A percentile compares a stretch with the other conserved stretches of the same genome.
phyloP scores from a whole-genome alignment of 2,329 filamentous ascomycete genomes.

The Mycocentrospora acerina region DNA sequence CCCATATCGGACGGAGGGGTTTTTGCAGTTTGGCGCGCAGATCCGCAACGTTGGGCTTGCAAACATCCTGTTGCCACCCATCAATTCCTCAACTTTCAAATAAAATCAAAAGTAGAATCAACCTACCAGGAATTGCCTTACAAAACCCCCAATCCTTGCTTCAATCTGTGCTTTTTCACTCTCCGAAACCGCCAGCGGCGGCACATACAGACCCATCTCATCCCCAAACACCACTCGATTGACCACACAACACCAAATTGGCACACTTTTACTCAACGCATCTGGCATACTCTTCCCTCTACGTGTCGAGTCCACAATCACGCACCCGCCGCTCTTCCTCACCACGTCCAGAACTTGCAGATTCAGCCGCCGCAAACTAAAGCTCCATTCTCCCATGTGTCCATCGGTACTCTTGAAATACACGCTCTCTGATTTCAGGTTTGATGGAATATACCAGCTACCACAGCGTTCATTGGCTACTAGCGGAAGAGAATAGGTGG shows the following conservation, averaged over 20 bases:
- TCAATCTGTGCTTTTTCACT: conserved; percentile 82
- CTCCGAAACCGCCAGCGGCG: conserved; percentile 68
- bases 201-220: conserved; percentile 64
- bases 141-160: conserved; percentile 58
- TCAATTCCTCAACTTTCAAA: conserved; percentile 1
- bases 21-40: conserved; percentile 63
- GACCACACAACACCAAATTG: conserved; percentile 88
- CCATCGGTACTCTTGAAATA: conserved; percentile 99
- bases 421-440: conserved; percentile 67
- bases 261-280: conserved; percentile 88
- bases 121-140: conserved; percentile 50
- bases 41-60: conserved; percentile 56
- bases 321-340: conserved; percentile 67
- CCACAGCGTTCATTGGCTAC: conserved; percentile 94
- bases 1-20: conserved; percentile 77
- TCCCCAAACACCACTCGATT: conserved; percentile 75
- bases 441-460: conserved; percentile 83
- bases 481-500: conserved; percentile 64
- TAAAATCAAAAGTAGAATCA: conserved; percentile 2
- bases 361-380: conserved; percentile 83
- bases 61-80: conserved; percentile 50
- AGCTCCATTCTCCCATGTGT: conserved; percentile 86
- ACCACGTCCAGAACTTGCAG: conserved; percentile 74
- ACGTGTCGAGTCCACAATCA: conserved; percentile 91
- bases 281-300: conserved; percentile 96